Percentiles rank a stretch among this genome's conserved stretches.
Conservation (phyloP, 2,329 filamentous ascomycete species). For the Onygena corvina region DNA sequence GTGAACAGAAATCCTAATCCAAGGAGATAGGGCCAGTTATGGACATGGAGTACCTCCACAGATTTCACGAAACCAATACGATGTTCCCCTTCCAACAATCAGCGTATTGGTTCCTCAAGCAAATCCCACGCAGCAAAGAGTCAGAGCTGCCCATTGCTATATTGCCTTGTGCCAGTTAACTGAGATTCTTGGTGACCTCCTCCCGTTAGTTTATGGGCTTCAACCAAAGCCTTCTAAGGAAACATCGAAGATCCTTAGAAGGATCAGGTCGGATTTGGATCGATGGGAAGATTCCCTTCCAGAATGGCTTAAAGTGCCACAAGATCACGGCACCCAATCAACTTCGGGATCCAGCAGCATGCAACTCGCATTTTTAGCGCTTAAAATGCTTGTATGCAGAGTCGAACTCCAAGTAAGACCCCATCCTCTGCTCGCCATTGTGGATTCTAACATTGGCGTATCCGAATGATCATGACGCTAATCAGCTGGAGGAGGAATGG, state of each 20-base stretch:
- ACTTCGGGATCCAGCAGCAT: conserved; percentile 35
- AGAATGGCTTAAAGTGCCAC: conserved; percentile 31
- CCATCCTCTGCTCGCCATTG: conserved; percentile 11
- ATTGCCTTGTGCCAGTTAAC: conserved; percentile 42
- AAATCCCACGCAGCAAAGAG: conserved; percentile 31
- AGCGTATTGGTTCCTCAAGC: conserved; percentile 30
- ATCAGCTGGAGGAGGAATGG: conserved; percentile 3
- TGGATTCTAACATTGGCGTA: neutral
- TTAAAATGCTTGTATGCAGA: conserved; percentile 38
- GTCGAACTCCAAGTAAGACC: conserved; percentile 36
- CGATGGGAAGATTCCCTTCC: conserved; percentile 37
- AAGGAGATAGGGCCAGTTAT: conserved; percentile 38
- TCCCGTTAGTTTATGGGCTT: conserved; percentile 37
- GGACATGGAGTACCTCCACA: conserved; percentile 46
- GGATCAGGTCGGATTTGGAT: conserved; percentile 36
- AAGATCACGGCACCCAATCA: conserved; percentile 24
- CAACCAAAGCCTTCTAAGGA: conserved; percentile 34
- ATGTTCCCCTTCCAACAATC: conserved; percentile 43
- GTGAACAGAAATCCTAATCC: conserved; percentile 14
- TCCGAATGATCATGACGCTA: neutral
- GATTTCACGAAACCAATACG: conserved; percentile 42
- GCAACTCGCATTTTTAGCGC: conserved; percentile 34
- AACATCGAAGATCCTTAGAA: conserved; percentile 35
- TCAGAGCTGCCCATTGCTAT: conserved; percentile 40
- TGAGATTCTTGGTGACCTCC: conserved; percentile 35